A percentile compares a stretch with the other conserved stretches of the same genome.
Conservation (phyloP, 192 early-diverging fungal species). For the Entophlyctis helioformis region DNA sequence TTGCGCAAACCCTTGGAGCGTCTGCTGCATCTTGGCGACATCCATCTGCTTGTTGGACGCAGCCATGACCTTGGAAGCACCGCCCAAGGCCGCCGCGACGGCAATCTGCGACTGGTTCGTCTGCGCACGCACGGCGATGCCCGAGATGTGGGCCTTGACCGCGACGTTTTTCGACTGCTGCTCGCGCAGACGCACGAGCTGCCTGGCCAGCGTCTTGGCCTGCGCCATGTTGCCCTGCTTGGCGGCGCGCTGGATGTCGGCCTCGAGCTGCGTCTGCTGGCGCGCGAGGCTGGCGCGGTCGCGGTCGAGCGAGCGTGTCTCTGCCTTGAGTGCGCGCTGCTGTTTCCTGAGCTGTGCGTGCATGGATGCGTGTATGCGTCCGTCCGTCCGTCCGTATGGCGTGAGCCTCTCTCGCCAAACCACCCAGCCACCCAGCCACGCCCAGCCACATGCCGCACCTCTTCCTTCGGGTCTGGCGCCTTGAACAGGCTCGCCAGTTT, state of each 20-base stretch:
- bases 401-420: no score
- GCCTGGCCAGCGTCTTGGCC: constrained; percentile 14
- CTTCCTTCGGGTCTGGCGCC: no score
- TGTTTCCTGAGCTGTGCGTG: constrained; percentile 9
- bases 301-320: constrained; percentile 12
- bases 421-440: no score
- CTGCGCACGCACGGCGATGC: background rate
- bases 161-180: constrained; percentile 8
- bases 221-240: constrained; percentile 13
- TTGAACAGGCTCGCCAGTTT: no score
- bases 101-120: background rate
- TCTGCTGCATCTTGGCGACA: constrained; percentile 12
- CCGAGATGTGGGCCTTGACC: constrained; percentile 3
- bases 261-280: constrained; percentile 19
- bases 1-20: constrained; percentile 14
- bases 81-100: constrained; percentile 13
- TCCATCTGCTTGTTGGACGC: constrained; percentile 11
- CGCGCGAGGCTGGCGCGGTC: constrained; percentile 15
- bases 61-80: constrained; percentile 21
- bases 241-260: constrained; percentile 24
- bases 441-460: no score
- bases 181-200: constrained; percentile 12
- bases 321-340: constrained; percentile 9
- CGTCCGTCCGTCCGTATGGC: no score
- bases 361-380: no score